These are phyloP conservation scores for Paspalum vaginatum DNA, from an alignment of 176 grass and related monocot species.

Conservation along the genomic window DNA sequence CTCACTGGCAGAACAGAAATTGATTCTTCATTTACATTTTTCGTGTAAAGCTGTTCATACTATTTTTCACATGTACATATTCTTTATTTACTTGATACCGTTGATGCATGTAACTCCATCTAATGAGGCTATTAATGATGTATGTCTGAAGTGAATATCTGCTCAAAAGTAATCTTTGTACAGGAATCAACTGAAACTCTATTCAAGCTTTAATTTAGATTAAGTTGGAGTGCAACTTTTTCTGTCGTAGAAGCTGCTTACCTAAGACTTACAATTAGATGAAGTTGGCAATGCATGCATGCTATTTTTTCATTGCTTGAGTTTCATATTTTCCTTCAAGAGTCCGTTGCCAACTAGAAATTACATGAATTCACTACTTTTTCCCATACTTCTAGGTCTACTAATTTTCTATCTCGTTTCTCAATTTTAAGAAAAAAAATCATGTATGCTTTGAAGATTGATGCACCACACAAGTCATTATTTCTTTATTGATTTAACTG, in stretches of 20 bases:
- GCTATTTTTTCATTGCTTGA: background rate
- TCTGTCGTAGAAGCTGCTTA: background rate
- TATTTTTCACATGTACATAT: conserved; percentile 3
- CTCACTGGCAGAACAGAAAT: conserved; percentile 14
- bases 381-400: background rate
- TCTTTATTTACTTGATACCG: conserved; percentile 26
- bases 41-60: background rate
- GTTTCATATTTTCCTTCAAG: background rate
- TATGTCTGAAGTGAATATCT: conserved; percentile 28
- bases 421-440: background rate
- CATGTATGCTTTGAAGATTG: background rate
- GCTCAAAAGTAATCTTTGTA: conserved; percentile 7
- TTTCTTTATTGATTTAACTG: background rate
- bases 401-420: background rate
- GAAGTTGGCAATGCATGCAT: background rate
- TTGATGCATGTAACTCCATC: conserved; percentile 10
- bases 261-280: background rate
- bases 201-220: conserved; percentile 25
- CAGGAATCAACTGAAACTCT: conserved; percentile 11
- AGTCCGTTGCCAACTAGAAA: background rate
- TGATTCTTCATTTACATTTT: conserved; percentile 9
- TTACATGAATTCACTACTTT: conserved; percentile 4
- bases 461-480: conserved; percentile 21
- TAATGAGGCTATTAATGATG: background rate
- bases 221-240: background rate